Conservation (phyloP, 2,329 filamentous ascomycete species). For the Acrocalymma vagum region DNA sequence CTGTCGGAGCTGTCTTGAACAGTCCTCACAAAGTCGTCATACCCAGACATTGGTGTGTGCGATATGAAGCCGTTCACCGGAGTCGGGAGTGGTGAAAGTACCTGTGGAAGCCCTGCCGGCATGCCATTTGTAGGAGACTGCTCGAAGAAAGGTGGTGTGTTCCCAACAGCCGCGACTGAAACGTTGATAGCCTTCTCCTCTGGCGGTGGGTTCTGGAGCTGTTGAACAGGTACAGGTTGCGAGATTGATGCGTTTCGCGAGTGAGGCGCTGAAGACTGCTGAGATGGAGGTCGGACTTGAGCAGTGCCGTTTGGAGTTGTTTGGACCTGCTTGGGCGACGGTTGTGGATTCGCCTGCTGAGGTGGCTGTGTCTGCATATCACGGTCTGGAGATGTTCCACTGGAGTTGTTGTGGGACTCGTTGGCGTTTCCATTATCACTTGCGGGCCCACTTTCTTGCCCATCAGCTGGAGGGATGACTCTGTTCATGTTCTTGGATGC, state of each 20-base stretch:
- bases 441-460: constrained; percentile 35
- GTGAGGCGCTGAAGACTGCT: constrained; percentile 44
- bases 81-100: constrained; percentile 49
- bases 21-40: constrained; percentile 54
- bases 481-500: constrained; percentile 53
- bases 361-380: constrained; percentile 31
- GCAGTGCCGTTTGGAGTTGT: constrained; percentile 19
- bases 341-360: constrained; percentile 29
- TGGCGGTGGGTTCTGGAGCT: constrained; percentile 36
- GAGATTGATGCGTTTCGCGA: constrained; percentile 43
- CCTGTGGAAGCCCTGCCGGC: constrained; percentile 30
- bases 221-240: constrained; percentile 37
- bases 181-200: constrained; percentile 43
- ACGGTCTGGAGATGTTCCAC: constrained; percentile 43
- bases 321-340: constrained; percentile 29
- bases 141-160: constrained; percentile 52
- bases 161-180: constrained; percentile 36
- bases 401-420: constrained; percentile 40
- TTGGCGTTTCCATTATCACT: constrained; percentile 44
- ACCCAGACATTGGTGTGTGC: constrained; percentile 56
- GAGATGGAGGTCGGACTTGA: constrained; percentile 22
- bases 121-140: constrained; percentile 47
- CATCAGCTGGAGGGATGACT: constrained; percentile 31
- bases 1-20: constrained; percentile 52
- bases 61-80: constrained; percentile 52